These are phyloP conservation scores for Podospora comata DNA, from an alignment of 495 filamentous ascomycete genomes.

Conservation along the genomic window DNA sequence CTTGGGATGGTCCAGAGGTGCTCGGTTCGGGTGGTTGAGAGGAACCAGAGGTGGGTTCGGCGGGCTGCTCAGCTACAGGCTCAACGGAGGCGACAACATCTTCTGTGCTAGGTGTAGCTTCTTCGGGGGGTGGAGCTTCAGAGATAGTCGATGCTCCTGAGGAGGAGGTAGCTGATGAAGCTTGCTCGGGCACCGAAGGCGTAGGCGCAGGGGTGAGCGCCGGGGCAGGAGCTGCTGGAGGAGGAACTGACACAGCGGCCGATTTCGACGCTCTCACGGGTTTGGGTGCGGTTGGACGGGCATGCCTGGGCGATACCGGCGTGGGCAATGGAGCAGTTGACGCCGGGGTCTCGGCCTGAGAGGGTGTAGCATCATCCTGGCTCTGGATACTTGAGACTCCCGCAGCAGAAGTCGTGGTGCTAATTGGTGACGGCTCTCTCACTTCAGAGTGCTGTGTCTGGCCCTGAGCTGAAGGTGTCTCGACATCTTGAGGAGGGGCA, in stretches of 20 bases:
- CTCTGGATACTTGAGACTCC: background rate
- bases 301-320: background rate
- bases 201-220: background rate
- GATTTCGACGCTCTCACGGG: background rate
- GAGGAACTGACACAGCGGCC: background rate
- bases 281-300: background rate
- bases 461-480: background rate
- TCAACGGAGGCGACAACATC: background rate
- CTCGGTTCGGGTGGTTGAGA: slow-evolving; percentile 6
- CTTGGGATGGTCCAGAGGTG: background rate
- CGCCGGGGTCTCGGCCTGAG: background rate
- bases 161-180: background rate
- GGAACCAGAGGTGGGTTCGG: slow-evolving; percentile 4
- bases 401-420: background rate
- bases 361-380: background rate
- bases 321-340: background rate
- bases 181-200: background rate
- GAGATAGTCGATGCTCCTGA: background rate
- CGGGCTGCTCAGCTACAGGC: background rate
- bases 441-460: background rate
- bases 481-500: background rate
- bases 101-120: slow-evolving; percentile 1
- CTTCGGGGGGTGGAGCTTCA: slow-evolving; percentile 7
- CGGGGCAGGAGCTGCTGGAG: background rate
- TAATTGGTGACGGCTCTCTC: background rate